Conservation (phyloP, 164 flowering plant genomes). For the Malania oleifera region DNA sequence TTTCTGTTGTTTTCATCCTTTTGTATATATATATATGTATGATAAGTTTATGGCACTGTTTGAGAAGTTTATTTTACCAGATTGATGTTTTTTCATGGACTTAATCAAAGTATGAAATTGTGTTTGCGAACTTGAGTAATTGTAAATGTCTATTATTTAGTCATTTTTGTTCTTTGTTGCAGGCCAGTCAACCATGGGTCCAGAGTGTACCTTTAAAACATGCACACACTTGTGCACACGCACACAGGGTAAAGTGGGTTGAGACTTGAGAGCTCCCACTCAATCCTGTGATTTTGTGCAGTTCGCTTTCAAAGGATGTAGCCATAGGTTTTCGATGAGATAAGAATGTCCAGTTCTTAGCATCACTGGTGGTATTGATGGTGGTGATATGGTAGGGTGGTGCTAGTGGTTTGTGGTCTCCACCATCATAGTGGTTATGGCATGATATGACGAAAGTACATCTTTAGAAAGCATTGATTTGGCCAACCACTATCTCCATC, state of each 20-base stretch:
- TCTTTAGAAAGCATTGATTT: conserved; percentile 5
- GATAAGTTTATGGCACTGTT: too few species aligned
- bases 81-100: too few species aligned
- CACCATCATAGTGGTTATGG: conserved; percentile 10
- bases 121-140: not conserved
- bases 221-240: too few species aligned
- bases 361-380: not conserved
- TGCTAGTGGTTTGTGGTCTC: conserved; percentile 16
- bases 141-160: not conserved
- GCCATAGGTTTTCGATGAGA: too few species aligned
- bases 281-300: not conserved
- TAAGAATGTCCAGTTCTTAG: not conserved
- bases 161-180: not conserved
- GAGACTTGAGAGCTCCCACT: too few species aligned
- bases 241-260: too few species aligned
- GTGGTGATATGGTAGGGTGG: not conserved
- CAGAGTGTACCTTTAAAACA: too few species aligned
- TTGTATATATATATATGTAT: too few species aligned
- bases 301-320: not conserved
- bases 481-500: not conserved
- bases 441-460: conserved; percentile 1
- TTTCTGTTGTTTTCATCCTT: too few species aligned
- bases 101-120: not conserved
- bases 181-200: not conserved
- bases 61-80: too few species aligned